phyloP scores from a whole-genome alignment of 2,329 filamentous ascomycete genomes.

The Aureobasidium sp. region DNA sequence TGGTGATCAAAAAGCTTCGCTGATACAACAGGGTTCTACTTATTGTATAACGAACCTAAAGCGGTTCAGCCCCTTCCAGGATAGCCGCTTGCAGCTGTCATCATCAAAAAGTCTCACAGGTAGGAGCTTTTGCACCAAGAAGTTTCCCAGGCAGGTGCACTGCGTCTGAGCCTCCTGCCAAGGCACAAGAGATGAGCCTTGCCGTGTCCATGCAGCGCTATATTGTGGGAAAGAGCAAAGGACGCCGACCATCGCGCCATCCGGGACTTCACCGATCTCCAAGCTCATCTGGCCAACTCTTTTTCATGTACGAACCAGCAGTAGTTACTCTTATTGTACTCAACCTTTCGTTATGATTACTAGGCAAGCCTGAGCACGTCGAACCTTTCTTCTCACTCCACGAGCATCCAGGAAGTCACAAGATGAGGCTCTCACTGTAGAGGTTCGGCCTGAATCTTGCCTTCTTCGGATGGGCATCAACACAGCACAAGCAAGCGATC shows the following conservation, averaged over 20 bases:
- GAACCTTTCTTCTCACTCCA: not conserved
- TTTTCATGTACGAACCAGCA: not conserved
- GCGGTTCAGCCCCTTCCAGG: not conserved
- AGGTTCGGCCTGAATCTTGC: not conserved
- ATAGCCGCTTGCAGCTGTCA: not conserved
- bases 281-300: not conserved
- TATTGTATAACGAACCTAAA: not conserved
- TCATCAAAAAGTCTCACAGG: not conserved
- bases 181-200: not conserved
- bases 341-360: not conserved
- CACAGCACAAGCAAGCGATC: not conserved
- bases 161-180: not conserved
- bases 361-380: not conserved
- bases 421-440: not conserved
- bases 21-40: not conserved
- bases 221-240: not conserved
- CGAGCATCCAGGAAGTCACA: not conserved
- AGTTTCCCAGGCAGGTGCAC: not conserved
- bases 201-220: not conserved
- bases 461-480: not conserved
- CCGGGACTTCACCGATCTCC: not conserved
- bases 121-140: not conserved
- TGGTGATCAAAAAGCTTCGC: not conserved
- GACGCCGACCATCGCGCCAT: not conserved
- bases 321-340: not conserved